phyloP scores from a whole-genome alignment of 129 eudicot species.

The Escallonia rubra region DNA sequence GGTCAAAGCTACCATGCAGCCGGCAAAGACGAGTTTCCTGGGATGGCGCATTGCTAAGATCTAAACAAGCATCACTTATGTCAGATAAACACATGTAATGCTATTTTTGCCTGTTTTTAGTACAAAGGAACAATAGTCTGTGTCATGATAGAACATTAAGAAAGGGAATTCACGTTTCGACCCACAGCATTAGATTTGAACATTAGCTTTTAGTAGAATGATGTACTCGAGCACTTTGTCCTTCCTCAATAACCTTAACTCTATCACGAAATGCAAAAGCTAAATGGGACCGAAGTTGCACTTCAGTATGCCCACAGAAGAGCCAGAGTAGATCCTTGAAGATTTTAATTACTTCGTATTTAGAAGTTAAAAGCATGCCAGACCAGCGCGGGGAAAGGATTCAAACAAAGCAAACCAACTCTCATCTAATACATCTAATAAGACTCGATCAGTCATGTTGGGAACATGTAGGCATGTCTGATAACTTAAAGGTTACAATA shows the following conservation, averaged over 20 bases:
- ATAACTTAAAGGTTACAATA: no score
- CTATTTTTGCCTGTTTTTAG: not conserved
- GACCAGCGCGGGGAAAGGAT: no score
- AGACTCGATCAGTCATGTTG: no score
- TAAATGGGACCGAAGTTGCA: not conserved
- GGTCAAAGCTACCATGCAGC: constrained; percentile 79
- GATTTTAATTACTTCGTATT: not conserved
- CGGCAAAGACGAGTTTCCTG: constrained; percentile 83
- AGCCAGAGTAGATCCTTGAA: not conserved
- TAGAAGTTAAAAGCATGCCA: no score
- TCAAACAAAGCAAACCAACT: no score
- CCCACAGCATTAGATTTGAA: not conserved
- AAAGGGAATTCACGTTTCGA: not conserved
- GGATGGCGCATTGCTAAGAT: constrained; percentile 99
- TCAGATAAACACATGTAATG: constrained; percentile 5
- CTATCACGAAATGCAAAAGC: not conserved
- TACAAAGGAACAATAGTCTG: not conserved
- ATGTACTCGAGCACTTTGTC: not conserved
- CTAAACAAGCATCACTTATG: constrained; percentile 32
- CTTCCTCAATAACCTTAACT: not conserved
- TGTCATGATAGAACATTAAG: not conserved
- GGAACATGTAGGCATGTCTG: no score
- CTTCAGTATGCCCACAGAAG: not conserved
- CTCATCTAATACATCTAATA: no score
- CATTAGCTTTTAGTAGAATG: constrained; percentile 5